Base-by-base conservation (phyloP, 495 filamentous ascomycete genomes). In the Tuber borchii region DNA sequence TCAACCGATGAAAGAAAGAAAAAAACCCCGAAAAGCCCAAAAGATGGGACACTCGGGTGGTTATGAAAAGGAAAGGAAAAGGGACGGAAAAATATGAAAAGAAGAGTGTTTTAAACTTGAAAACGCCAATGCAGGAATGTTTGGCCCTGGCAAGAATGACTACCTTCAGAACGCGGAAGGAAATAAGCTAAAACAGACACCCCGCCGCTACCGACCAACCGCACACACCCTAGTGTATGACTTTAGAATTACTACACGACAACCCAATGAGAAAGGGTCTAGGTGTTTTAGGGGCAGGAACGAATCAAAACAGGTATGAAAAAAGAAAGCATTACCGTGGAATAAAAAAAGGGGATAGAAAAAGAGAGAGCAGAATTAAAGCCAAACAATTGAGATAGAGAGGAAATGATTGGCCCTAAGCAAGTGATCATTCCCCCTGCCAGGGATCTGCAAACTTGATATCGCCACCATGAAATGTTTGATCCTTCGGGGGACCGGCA, bases 401-500 rank as follows among this genome's bases (percentile, higher is more conserved):
- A 34, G 26, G 56, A 19, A 65, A 19, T 26, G 14, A 65, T 19
- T 34, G 14, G 14, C 56, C 12, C 9, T 4, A 34, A 65, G 2
- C 3, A 14, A 1, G 56, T 6, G 26, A 34, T 34, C 56, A 34
- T 8, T 34, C 34, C 34, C 76, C 76, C n/a, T 44, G 76, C 48
- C 69, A 68, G 14, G 46, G 68, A 45, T 71, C 75, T 8, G 72
- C 46, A 39, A 79, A 79, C 70, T 75, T 79, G 19, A 79, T 79
- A 7, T 79, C 76, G 1, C 78, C 78, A 1, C 78, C 78, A 12
- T 65, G 69, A 75, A 72, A 79, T 17, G 78, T 79, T 48, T 72
- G 61, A 71, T 79, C 77, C 31, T 12, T 42, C 14, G 14, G 56
- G 31, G 56, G 17, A 17, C 2, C 4, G 5, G 22, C 44, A 46